Conservation (phyloP, 345 rosid species). For the Bruguiera gymnorhiza region DNA sequence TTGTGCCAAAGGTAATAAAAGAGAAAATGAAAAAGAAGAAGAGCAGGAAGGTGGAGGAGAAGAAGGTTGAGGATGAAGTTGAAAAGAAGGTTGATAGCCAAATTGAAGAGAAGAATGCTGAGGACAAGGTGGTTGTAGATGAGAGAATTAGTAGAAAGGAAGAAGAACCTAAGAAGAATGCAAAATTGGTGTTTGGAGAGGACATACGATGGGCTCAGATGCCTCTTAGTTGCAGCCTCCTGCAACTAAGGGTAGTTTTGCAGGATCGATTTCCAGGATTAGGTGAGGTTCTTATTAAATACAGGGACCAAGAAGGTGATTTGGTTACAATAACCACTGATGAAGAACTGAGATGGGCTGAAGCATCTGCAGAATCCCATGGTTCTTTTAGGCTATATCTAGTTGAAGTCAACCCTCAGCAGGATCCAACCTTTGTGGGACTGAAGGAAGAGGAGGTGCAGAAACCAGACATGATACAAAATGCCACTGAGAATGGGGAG, state of each 20-base stretch:
- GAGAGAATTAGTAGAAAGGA: conserved; percentile 45
- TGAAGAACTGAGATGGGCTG: conserved; percentile 81
- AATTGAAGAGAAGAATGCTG: conserved; percentile 32
- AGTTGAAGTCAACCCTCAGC: conserved; percentile 58
- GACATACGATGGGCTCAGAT: conserved; percentile 78
- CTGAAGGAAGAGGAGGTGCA: conserved; percentile 25
- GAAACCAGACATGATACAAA: conserved; percentile 10
- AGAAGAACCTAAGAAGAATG: conserved; percentile 45
- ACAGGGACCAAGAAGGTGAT: conserved; percentile 90
- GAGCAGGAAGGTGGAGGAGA: conserved; percentile 32
- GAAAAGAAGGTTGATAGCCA: conserved; percentile 27
- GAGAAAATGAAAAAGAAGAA: conserved; percentile 43
- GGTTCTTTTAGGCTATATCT: conserved; percentile 56
- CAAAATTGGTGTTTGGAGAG: conserved; percentile 68
- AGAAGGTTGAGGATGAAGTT: conserved; percentile 28
- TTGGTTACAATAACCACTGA: conserved; percentile 74
- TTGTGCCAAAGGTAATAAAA: conserved; percentile 34
- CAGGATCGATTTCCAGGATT: conserved; percentile 63
- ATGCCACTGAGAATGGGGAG: conserved; percentile 29
- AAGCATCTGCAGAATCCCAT: conserved; percentile 46
- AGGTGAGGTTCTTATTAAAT: conserved; percentile 68
- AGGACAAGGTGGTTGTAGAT: conserved; percentile 55
- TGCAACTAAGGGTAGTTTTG: conserved; percentile 63
- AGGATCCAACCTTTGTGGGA: conserved; percentile 53
- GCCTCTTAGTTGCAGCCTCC: conserved; percentile 65